phyloP scores from a whole-genome alignment of 352 stramenopile genomes.

The Globisporangium nagaii region DNA sequence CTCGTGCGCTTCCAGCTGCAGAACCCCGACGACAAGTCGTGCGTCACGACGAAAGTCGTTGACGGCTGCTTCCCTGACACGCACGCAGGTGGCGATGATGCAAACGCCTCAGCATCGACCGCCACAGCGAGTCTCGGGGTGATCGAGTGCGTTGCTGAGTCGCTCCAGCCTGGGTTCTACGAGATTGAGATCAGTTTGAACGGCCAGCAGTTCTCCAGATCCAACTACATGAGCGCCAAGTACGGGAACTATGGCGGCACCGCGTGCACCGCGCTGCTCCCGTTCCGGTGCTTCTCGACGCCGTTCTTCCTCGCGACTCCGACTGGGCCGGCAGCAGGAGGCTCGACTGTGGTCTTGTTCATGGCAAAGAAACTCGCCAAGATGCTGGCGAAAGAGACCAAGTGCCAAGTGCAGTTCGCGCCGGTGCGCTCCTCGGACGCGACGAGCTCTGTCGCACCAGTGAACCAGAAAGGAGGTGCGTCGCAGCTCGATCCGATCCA shows the following conservation, averaged over 20 bases:
- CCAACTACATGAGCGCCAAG: slow-evolving; percentile 48
- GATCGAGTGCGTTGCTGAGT: slow-evolving; percentile 28
- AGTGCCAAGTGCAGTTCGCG: slow-evolving; percentile 58
- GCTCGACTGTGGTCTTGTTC: slow-evolving; percentile 52
- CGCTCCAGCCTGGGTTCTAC: slow-evolving; percentile 36
- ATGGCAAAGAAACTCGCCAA: slow-evolving; percentile 45
- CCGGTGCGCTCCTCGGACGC: slow-evolving; percentile 18
- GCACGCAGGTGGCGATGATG: background rate
- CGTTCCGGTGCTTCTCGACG: slow-evolving; percentile 49
- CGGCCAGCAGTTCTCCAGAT: slow-evolving; percentile 53
- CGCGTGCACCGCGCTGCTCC: slow-evolving; percentile 47
- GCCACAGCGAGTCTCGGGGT: slow-evolving; percentile 2
- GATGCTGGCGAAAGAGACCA: slow-evolving; percentile 38
- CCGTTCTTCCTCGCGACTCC: slow-evolving; percentile 62
- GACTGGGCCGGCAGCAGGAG: slow-evolving; percentile 52
- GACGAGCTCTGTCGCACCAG: background rate
- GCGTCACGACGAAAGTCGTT: slow-evolving; percentile 15
- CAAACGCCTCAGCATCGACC: background rate
- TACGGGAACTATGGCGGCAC: slow-evolving; percentile 63
- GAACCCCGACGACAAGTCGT: slow-evolving; percentile 13
- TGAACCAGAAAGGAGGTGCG: slow-evolving; percentile 9
- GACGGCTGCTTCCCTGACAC: slow-evolving; percentile 22
- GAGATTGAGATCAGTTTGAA: slow-evolving; percentile 68
- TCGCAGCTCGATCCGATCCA: slow-evolving; percentile 27
- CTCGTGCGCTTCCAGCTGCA: slow-evolving; percentile 45